A percentile compares a stretch with the other conserved stretches of the same genome.
These are phyloP conservation scores for Leucogyrophana mollusca DNA, from an alignment of 768 basidiomycete genomes.

Conservation along the genomic window DNA sequence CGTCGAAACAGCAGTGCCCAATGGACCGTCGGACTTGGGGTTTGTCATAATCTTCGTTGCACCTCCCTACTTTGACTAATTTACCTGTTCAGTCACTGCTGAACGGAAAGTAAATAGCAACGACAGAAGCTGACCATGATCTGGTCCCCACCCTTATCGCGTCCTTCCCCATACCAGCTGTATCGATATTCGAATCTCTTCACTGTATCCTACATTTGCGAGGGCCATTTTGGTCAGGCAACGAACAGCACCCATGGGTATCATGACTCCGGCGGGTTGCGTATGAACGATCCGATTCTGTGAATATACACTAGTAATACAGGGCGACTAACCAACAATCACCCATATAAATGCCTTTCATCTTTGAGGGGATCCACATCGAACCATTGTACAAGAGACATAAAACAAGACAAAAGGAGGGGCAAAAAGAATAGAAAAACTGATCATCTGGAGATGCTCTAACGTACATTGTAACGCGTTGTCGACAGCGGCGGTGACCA, in stretches of 20 bases:
- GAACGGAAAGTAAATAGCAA: constrained; percentile 50
- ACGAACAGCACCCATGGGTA: no score
- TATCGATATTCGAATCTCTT: constrained; percentile 3
- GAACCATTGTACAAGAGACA: background rate
- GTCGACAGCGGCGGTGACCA: no score
- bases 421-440: background rate
- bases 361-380: no score
- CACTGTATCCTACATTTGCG: constrained; percentile 3
- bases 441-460: constrained; percentile 4
- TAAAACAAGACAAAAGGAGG: background rate
- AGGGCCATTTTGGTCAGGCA: background rate
- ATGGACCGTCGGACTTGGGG: constrained; percentile 96
- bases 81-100: constrained; percentile 42
- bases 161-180: background rate
- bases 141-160: no score
- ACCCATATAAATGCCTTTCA: no score
- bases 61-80: background rate
- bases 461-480: constrained; percentile 10
- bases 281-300: no score
- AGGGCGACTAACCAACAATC: constrained; percentile 12
- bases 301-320: constrained; percentile 27
- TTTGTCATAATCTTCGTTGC: constrained; percentile 35
- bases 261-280: no score
- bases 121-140: no score
- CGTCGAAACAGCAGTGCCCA: constrained; percentile 96